Conservation (phyloP, 2,329 filamentous ascomycete genomes). For the Fusarium sp. region DNA sequence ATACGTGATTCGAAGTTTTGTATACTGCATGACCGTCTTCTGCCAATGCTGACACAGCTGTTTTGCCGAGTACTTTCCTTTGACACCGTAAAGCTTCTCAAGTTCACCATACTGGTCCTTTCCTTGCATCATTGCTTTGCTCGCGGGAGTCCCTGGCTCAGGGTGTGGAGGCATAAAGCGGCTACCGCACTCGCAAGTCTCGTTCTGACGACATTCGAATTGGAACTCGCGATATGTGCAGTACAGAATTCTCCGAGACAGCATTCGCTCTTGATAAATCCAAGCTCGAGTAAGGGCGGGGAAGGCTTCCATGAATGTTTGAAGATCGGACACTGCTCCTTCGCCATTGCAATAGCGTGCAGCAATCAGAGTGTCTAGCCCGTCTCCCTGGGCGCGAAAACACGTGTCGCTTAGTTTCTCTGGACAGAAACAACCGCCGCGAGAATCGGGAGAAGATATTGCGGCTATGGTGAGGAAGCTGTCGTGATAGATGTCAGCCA, state of each 20-base stretch:
- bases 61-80: neutral
- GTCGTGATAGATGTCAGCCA: slow-evolving; percentile 9
- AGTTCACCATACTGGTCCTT: neutral
- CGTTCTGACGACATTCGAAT: neutral
- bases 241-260: neutral
- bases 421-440: neutral
- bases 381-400: neutral
- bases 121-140: neutral
- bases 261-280: slow-evolving; percentile 1
- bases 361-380: neutral
- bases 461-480: slow-evolving; percentile 1
- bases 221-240: neutral
- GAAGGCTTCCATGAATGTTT: neutral
- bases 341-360: neutral
- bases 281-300: neutral
- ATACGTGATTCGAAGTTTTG: neutral
- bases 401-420: neutral
- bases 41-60: neutral
- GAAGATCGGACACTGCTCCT: neutral
- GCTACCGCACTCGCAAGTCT: neutral
- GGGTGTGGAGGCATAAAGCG: neutral
- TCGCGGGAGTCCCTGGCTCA: neutral
- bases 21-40: neutral
- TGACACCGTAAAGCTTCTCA: neutral
- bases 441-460: neutral